phyloP scores from a whole-genome alignment of 352 stramenopile species.

The Globisporangium emineosum region DNA sequence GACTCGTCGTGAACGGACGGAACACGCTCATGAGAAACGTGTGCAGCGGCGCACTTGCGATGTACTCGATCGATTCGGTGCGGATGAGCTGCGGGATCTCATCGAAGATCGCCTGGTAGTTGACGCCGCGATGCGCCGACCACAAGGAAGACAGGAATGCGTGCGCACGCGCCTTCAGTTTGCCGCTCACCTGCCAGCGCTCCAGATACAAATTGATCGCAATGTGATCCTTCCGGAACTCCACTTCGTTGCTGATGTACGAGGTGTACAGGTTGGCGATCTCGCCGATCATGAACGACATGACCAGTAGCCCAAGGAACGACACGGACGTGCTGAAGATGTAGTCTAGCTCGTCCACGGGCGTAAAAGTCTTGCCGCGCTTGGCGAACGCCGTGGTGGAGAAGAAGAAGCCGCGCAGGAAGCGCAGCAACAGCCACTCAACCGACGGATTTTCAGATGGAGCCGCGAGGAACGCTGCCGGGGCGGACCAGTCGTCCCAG shows the following conservation, averaged over 20 bases:
- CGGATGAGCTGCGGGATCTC: conserved; percentile 49
- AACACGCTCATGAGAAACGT: conserved; percentile 44
- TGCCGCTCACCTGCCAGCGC: conserved; percentile 37
- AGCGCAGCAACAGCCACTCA: conserved; percentile 22
- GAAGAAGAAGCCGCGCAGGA: conserved; percentile 52
- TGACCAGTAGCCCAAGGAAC: conserved; percentile 36
- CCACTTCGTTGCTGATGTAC: conserved; percentile 59
- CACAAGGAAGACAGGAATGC: conserved; percentile 53
- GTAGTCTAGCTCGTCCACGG: conserved; percentile 19
- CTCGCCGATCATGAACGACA: conserved; percentile 55
- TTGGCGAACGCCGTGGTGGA: conserved; percentile 40
- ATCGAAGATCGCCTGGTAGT: conserved; percentile 55
- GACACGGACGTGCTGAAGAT: conserved; percentile 43
- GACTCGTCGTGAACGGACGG: conserved; percentile 27
- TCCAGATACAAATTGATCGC: conserved; percentile 48
- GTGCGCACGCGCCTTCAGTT: conserved; percentile 36
- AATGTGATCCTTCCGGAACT: conserved; percentile 61
- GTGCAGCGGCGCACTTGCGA: conserved; percentile 35
- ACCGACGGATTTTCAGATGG: conserved; percentile 8
- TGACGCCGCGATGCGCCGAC: conserved; percentile 55
- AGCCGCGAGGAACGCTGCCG: conserved; percentile 15
- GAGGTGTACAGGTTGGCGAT: conserved; percentile 50
- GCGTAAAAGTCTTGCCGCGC: conserved; percentile 39
- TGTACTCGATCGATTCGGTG: conserved; percentile 44
- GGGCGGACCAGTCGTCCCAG: conserved; percentile 46